These are phyloP conservation scores for Tolypocladium album DNA, from an alignment of 2,329 filamentous ascomycete species.

Conservation along the genomic window DNA sequence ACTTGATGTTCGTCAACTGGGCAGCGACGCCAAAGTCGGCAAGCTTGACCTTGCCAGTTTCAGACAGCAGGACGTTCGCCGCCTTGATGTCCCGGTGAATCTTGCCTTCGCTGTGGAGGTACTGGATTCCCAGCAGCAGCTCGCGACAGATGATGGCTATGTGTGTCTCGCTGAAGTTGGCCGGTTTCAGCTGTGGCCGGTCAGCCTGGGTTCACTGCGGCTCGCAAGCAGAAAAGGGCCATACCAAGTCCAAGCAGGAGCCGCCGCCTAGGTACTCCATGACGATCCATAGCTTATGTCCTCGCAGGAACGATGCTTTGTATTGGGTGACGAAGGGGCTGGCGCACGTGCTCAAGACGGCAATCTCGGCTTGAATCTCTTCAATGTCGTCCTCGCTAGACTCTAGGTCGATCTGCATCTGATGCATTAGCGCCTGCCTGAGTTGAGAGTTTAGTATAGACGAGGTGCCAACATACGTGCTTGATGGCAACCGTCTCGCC, in stretches of 20 bases:
- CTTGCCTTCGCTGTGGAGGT: constrained; percentile 87
- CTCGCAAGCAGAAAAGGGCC: background rate
- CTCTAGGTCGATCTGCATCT: constrained; percentile 81
- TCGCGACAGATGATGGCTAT: constrained; percentile 93
- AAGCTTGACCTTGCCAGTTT: constrained; percentile 83
- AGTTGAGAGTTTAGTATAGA: background rate
- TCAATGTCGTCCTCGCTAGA: constrained; percentile 97
- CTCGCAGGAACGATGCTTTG: constrained; percentile 90
- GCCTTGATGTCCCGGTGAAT: constrained; percentile 97
- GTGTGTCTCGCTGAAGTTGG: constrained; percentile 76
- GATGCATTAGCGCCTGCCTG: background rate
- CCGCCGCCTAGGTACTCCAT: constrained; percentile 97
- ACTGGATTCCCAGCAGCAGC: constrained; percentile 80
- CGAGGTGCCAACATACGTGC: constrained; percentile 51
- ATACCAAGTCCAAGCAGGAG: constrained; percentile 84
- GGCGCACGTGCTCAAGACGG: constrained; percentile 86
- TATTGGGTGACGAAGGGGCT: constrained; percentile 94
- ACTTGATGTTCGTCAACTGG: constrained; percentile 95
- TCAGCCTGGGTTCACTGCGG: constrained; percentile 15
- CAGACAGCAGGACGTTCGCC: constrained; percentile 88
- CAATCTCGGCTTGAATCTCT: constrained; percentile 96
- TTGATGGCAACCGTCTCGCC: constrained; percentile 95
- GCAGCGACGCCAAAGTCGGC: constrained; percentile 96
- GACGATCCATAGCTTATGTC: constrained; percentile 97
- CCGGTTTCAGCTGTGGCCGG: constrained; percentile 66